Evolutionary conservation across 1,139 yeast species (phyloP).

Genomic region (Blastobotrys ciferrii): DNA sequence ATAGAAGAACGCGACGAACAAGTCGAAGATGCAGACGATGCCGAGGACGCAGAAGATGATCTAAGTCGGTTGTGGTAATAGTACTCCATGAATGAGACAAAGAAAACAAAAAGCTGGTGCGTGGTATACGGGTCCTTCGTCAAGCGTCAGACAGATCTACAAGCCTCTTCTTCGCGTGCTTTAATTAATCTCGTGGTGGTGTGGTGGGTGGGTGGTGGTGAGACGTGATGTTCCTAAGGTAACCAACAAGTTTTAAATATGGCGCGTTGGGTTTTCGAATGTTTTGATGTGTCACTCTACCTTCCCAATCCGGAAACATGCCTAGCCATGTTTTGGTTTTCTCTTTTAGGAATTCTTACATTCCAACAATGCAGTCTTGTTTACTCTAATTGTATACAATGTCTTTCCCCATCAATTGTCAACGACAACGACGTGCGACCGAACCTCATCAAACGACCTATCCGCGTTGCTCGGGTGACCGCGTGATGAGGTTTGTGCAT

Average conservation of each 20-base stretch:
- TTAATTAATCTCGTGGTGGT: not conserved
- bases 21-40: slow-evolving; percentile 15
- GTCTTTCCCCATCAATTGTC: no score
- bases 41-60: slow-evolving; percentile 16
- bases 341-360: not conserved
- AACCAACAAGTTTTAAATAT: not conserved
- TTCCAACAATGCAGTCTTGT: not conserved
- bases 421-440: no score
- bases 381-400: not conserved
- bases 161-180: slow-evolving; percentile 4
- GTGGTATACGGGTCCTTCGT: not conserved
- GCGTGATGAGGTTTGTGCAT: no score
- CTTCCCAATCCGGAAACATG: not conserved
- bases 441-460: not conserved
- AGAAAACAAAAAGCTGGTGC: not conserved
- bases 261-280: not conserved
- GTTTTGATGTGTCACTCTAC: not conserved
- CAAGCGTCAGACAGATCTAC: no score
- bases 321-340: not conserved
- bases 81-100: slow-evolving; percentile 3
- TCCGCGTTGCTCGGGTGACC: no score
- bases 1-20: slow-evolving; percentile 12
- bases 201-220: slow-evolving; percentile 3
- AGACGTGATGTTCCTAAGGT: not conserved
- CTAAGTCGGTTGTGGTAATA: slow-evolving; percentile 2